Conservation (phyloP, 345 rosid species). For the Pistacia vera region DNA sequence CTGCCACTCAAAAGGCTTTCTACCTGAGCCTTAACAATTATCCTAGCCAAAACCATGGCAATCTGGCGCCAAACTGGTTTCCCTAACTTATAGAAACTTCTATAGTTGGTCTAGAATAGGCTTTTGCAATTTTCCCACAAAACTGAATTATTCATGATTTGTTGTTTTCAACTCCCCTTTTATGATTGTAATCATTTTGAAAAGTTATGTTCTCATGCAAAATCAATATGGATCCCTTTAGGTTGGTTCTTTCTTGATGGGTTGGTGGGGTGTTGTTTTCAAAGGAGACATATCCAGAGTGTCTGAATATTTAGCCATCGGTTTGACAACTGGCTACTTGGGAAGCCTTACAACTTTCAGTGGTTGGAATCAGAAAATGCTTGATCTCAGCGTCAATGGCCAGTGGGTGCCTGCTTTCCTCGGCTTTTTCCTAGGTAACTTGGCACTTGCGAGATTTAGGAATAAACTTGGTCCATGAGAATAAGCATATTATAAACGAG, state of each 20-base stretch:
- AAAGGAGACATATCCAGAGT: constrained; percentile 63
- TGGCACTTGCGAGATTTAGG: background rate
- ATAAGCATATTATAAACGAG: too few relatives aligned
- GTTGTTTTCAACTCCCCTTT: background rate
- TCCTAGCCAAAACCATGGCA: background rate
- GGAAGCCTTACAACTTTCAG: constrained; percentile 98
- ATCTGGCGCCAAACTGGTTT: background rate
- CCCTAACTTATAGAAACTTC: background rate
- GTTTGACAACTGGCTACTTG: constrained; percentile 82
- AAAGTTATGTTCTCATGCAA: constrained; percentile 1
- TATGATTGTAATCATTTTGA: background rate
- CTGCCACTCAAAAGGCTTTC: background rate
- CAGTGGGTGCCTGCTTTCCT: constrained; percentile 65
- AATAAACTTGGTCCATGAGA: too few relatives aligned
- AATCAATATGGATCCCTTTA: constrained; percentile 16
- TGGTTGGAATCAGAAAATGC: constrained; percentile 98
- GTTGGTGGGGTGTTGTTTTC: constrained; percentile 90
- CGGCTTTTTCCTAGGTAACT: constrained; percentile 74
- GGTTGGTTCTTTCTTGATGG: constrained; percentile 99
- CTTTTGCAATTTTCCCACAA: background rate
- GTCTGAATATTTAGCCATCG: constrained; percentile 75
- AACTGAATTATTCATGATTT: background rate
- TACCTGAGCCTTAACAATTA: background rate
- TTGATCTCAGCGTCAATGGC: constrained; percentile 74
- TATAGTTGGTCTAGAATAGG: background rate